Evolutionary conservation across 148 eudicot genomes (phyloP), one percentile per base, ranked within the genome.

Genomic region (Drosera capensis): DNA sequence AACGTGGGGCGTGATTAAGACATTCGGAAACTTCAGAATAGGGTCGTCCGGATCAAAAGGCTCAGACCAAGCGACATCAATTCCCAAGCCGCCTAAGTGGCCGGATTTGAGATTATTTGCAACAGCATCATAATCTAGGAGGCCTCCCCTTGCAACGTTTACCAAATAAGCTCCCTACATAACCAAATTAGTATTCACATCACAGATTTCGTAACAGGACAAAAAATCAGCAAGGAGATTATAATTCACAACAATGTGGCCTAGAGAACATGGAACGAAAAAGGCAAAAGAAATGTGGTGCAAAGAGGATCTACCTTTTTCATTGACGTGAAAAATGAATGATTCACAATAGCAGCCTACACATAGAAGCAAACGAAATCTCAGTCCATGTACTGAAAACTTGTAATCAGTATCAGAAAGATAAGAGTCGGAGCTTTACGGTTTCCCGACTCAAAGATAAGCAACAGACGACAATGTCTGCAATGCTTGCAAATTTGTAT

Each of bases 41-140:
- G 75, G 74, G 60, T 90, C 93, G 7, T 70, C 70, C 1, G 99
- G 94, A 59, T 90, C 78, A 49, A 92, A 78, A 35, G 99, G 99
- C 54, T 92, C 99, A n/a, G 68, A 73, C 95, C 99, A 92, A 43
- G 95, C 95, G 42, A 85, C 99, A 61, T 92, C 99, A 20, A 71
- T 74, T 14, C 78, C 99, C 70, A 92, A 63, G 14, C 99, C 99
- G 37, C 99, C 95, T 57, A 92, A 66, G 52, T 85, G 78, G 14
- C 99, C 99, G 2, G 88, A 75, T 52, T 70, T 48, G 23, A 85
- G 76, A 58, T 65, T 49, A 47, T 44, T 22, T 35, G 66, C 15
- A 43, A 92, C 75, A 3, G 86, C 80, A 30, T 74, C 75, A 58
- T 85, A 92, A 57, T 85, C 78, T 55, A 92, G 58, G 40, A 92